These are phyloP conservation scores for Geotrichum histeridarum DNA, from an alignment of 1,139 yeast genomes.

Conservation along the genomic window DNA sequence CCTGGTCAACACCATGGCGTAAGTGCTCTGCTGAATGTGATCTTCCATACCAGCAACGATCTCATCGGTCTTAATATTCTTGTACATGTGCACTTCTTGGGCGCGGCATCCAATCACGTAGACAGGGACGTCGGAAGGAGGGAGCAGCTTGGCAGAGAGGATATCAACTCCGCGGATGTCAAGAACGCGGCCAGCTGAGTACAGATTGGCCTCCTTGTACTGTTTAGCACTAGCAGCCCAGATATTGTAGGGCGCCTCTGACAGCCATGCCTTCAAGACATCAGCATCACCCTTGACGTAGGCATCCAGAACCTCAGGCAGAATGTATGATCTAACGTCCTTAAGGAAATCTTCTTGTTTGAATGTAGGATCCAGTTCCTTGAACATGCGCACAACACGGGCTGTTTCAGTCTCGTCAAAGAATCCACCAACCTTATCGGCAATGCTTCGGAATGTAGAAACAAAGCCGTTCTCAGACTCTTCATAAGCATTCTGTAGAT, in stretches of 20 bases:
- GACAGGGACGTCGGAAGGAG: slow-evolving; percentile 91
- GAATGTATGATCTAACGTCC: slow-evolving; percentile 84
- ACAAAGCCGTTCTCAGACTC: slow-evolving; percentile 93
- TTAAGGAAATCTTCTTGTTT: slow-evolving; percentile 72
- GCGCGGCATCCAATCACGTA: slow-evolving; percentile 93
- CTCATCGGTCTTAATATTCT: slow-evolving; percentile 87
- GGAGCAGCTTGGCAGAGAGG: slow-evolving; percentile 79
- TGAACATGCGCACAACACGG: slow-evolving; percentile 78
- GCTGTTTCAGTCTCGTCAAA: slow-evolving; percentile 97
- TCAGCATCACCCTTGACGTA: slow-evolving; percentile 87
- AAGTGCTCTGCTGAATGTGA: slow-evolving; percentile 84
- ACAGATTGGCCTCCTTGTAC: slow-evolving; percentile 83
- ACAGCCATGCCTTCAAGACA: slow-evolving; percentile 81
- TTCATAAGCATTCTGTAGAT: slow-evolving; percentile 63
- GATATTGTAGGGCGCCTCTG: slow-evolving; percentile 94
- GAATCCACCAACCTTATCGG: slow-evolving; percentile 77
- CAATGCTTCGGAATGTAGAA: slow-evolving; percentile 69
- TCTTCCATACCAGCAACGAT: slow-evolving; percentile 96
- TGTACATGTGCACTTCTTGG: slow-evolving; percentile 87
- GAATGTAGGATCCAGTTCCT: slow-evolving; percentile 85
- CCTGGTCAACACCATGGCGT: slow-evolving; percentile 94
- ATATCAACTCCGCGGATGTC: slow-evolving; percentile 96
- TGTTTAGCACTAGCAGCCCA: slow-evolving; percentile 93
- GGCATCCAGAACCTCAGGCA: slow-evolving; percentile 94
- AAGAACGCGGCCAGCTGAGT: slow-evolving; percentile 84